Percentiles rank a stretch among this genome's conserved stretches.
Conservation (phyloP, 1,284 basidiomycete genomes). For the Tilletia horrida region DNA sequence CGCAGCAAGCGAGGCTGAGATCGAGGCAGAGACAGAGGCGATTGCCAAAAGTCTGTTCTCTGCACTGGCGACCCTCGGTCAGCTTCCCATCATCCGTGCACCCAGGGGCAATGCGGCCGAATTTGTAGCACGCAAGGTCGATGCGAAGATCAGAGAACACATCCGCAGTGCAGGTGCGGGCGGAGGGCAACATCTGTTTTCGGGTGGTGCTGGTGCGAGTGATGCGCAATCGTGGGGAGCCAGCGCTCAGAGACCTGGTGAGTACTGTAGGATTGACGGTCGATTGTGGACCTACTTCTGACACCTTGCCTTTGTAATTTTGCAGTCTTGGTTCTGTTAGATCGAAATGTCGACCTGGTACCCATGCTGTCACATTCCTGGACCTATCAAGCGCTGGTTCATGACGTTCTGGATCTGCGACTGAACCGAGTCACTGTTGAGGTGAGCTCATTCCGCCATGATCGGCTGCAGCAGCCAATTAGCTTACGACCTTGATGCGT, state of each 20-base stretch:
- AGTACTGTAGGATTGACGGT: background rate
- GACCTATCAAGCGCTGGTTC: conserved; percentile 98
- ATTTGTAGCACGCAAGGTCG: conserved; percentile 93
- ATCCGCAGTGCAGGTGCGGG: conserved; percentile 66
- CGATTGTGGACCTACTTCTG: background rate
- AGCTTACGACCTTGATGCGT: background rate
- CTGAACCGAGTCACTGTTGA: conserved; percentile 86
- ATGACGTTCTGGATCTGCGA: conserved; percentile 95
- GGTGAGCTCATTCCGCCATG: conserved; percentile 21
- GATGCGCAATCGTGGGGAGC: conserved; percentile 59
- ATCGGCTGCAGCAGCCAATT: background rate
- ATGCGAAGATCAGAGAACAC: conserved; percentile 86
- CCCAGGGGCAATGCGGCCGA: conserved; percentile 96
- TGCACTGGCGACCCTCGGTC: conserved; percentile 84
- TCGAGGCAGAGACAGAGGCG: conserved; percentile 89
- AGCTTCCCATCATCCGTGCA: conserved; percentile 89
- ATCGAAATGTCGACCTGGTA: conserved; percentile 90
- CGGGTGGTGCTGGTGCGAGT: conserved; percentile 53
- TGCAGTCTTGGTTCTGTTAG: conserved; percentile 83
- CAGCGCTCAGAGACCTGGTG: conserved; percentile 25
- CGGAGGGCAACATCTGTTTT: conserved; percentile 50
- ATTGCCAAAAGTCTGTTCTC: conserved; percentile 88
- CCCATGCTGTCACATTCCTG: conserved; percentile 95
- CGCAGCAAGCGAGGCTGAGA: conserved; percentile 79
- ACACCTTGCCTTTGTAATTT: background rate